Conservation (phyloP, 768 basidiomycete species). For the Amanita pallidorosea region DNA sequence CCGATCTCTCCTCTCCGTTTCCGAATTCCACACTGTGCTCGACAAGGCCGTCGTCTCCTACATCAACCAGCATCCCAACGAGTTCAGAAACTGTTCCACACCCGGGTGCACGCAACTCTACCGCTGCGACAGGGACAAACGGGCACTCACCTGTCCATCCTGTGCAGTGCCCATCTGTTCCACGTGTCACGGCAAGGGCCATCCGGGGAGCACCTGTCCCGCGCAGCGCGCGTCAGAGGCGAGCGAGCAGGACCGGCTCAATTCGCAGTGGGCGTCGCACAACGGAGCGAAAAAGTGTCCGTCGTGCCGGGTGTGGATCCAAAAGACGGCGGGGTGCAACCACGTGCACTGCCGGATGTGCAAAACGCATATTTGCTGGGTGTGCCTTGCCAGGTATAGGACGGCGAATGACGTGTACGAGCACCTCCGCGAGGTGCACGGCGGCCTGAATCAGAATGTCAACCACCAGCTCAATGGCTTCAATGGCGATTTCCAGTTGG, state of each 20-base stretch:
- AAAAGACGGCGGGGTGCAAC: slow-evolving; percentile 45
- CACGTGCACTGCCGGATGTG: slow-evolving; percentile 39
- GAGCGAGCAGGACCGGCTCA: slow-evolving; percentile 31
- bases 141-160: slow-evolving; percentile 34
- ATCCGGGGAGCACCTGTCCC: slow-evolving; percentile 17
- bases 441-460: slow-evolving; percentile 4
- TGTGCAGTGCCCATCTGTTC: slow-evolving; percentile 40
- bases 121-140: slow-evolving; percentile 16
- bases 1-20: slow-evolving; percentile 34
- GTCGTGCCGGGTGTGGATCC: slow-evolving; percentile 30
- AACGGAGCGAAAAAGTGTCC: slow-evolving; percentile 38
- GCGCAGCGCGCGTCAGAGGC: slow-evolving; percentile 11
- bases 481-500: neutral
- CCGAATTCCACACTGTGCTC: slow-evolving; percentile 40
- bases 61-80: slow-evolving; percentile 41
- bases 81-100: slow-evolving; percentile 59
- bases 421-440: slow-evolving; percentile 26
- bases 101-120: slow-evolving; percentile 68
- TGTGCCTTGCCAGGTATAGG: slow-evolving; percentile 33
- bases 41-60: slow-evolving; percentile 45
- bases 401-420: slow-evolving; percentile 12
- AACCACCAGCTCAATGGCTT: neutral
- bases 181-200: slow-evolving; percentile 23
- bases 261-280: slow-evolving; percentile 26
- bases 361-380: slow-evolving; percentile 47